Conservation (phyloP, 2,329 filamentous ascomycete species). For the Didymella pomorum region DNA sequence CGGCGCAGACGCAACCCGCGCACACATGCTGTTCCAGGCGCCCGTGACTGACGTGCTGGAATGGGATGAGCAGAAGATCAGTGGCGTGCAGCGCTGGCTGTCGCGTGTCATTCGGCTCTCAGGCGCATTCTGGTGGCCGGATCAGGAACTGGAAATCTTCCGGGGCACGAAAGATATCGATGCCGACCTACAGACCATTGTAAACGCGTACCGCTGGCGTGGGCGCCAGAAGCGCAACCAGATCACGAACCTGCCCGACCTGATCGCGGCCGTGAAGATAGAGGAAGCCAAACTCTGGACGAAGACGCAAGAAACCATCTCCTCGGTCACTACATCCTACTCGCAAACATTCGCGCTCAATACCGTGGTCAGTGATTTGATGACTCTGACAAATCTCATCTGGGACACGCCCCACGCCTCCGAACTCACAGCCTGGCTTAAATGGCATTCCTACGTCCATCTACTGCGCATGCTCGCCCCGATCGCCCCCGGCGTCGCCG, state of each 20-base stretch:
- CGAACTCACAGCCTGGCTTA: conserved; percentile 54
- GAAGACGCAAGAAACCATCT: conserved; percentile 71
- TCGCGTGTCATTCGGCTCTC: conserved; percentile 68
- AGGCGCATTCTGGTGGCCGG: conserved; percentile 29
- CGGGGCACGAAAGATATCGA: conserved; percentile 35
- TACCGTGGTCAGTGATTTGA: conserved; percentile 83
- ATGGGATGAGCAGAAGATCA: conserved; percentile 86
- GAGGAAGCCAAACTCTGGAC: conserved; percentile 65
- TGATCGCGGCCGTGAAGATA: conserved; percentile 27
- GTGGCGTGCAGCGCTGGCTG: conserved; percentile 83
- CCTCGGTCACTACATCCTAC: conserved; percentile 72
- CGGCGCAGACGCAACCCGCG: conserved; percentile 83
- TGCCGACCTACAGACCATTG: conserved; percentile 30
- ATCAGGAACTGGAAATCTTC: conserved; percentile 36
- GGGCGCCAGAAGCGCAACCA: background rate
- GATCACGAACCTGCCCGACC: background rate
- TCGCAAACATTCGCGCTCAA: conserved; percentile 79
- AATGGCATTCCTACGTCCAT: conserved; percentile 59
- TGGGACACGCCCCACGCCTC: conserved; percentile 42
- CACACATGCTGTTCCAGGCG: conserved; percentile 89
- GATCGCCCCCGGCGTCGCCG: conserved; percentile 79
- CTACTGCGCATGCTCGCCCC: conserved; percentile 79
- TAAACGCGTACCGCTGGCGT: conserved; percentile 11
- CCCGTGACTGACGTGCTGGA: conserved; percentile 84
- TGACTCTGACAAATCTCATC: conserved; percentile 75